Conservation (phyloP, 805 yeast genomes). For the Sugiyamaella qingdaonensis region DNA sequence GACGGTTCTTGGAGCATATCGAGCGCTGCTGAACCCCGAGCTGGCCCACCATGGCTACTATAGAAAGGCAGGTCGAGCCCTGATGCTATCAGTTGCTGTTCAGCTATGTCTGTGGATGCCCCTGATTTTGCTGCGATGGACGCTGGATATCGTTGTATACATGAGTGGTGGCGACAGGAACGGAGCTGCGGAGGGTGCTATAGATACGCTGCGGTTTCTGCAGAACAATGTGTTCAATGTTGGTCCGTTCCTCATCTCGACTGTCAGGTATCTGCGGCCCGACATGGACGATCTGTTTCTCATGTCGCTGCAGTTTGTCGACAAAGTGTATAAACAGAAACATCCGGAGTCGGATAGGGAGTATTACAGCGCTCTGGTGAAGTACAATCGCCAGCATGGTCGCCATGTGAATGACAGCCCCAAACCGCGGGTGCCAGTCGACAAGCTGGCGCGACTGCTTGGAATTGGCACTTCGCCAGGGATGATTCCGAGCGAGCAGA, state of each 20-base stretch:
- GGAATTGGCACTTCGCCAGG: background rate
- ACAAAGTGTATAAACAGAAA: constrained; percentile 35
- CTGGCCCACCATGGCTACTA: constrained; percentile 37
- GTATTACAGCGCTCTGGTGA: constrained; percentile 22
- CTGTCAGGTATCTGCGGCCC: constrained; percentile 35
- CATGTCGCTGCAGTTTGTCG: constrained; percentile 38
- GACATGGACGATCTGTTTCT: constrained; percentile 42
- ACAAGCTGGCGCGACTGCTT: background rate
- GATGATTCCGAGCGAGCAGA: background rate
- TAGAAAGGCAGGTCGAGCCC: constrained; percentile 34
- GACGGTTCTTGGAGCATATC: constrained; percentile 45
- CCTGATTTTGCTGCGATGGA: constrained; percentile 19
- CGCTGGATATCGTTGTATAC: constrained; percentile 24
- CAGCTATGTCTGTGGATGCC: constrained; percentile 36
- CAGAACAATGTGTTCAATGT: constrained; percentile 39
- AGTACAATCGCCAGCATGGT: constrained; percentile 5
- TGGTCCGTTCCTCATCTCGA: constrained; percentile 39
- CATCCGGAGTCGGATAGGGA: constrained; percentile 37
- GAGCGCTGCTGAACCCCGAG: constrained; percentile 44
- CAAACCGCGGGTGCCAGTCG: background rate
- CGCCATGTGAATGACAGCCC: background rate
- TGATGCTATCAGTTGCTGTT: constrained; percentile 37
- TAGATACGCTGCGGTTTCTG: constrained; percentile 30
- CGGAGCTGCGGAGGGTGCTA: constrained; percentile 14
- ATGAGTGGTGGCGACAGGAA: constrained; percentile 17